Conservation (phyloP, 768 basidiomycete genomes). For the Saitozyma sp. region DNA sequence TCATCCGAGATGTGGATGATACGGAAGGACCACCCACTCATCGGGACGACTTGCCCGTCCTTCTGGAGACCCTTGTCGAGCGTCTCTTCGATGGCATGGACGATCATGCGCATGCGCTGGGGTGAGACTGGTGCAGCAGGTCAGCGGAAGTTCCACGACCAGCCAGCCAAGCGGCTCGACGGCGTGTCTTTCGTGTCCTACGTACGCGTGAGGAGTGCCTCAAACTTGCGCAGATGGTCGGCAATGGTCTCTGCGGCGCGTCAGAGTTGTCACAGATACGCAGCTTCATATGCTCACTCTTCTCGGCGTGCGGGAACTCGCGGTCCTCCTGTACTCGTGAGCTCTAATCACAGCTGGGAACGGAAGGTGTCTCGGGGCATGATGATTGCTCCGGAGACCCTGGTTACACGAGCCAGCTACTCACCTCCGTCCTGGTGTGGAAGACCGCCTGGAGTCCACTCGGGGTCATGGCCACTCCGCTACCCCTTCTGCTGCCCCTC, state of each 20-base stretch:
- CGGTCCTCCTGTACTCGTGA: conserved; percentile 54
- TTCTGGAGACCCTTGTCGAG: conserved; percentile 83
- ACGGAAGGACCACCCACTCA: conserved; percentile 56
- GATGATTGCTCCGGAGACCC: neutral
- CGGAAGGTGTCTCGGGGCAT: neutral
- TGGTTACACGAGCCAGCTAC: conserved; percentile 6
- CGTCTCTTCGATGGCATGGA: conserved; percentile 90
- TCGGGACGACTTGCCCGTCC: conserved; percentile 74
- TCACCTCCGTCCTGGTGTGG: conserved; percentile 84
- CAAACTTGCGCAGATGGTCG: conserved; percentile 88
- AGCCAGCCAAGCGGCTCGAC: neutral
- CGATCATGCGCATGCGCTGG: conserved; percentile 67
- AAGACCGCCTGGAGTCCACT: conserved; percentile 77
- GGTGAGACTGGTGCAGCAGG: conserved; percentile 34
- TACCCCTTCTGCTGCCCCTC: conserved; percentile 42
- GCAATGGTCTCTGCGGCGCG: conserved; percentile 68
- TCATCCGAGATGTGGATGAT: neutral
- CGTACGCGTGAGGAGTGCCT: conserved; percentile 67
- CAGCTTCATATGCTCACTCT: conserved; percentile 61
- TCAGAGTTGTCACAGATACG: neutral
- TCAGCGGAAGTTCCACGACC: conserved; percentile 52
- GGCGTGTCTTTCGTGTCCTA: neutral
- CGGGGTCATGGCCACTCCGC: conserved; percentile 68
- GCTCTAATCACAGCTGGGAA: too few relatives aligned
- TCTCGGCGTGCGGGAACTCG: conserved; percentile 88